Percentiles rank a stretch among this genome's conserved stretches.
phyloP scores from a whole-genome alignment of 441 rosid genomes.

The Adansonia grandidieri region DNA sequence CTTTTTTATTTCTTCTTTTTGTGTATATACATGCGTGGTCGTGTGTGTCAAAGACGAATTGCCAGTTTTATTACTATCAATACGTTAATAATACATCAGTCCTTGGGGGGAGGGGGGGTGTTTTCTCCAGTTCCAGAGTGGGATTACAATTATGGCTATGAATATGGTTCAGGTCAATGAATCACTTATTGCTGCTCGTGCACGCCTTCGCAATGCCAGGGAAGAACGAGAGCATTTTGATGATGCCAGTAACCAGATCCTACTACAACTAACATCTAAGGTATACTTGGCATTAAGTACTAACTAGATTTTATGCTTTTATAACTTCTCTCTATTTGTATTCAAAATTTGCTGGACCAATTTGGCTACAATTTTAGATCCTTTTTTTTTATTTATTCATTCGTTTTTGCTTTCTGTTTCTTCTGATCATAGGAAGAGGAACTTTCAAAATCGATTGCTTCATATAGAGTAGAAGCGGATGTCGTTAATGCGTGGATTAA shows the following conservation, averaged over 20 bases:
- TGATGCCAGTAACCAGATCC: slow-evolving; percentile 83
- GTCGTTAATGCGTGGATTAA: slow-evolving; percentile 71
- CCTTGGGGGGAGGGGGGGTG: neutral
- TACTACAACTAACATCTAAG: slow-evolving; percentile 72
- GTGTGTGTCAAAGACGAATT: slow-evolving; percentile 16
- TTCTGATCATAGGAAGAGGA: slow-evolving; percentile 75
- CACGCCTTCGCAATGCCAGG: slow-evolving; percentile 72
- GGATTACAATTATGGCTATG: slow-evolving; percentile 21
- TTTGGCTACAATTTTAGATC: neutral
- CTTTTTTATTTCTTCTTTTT: slow-evolving; percentile 9
- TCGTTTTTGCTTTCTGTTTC: neutral
- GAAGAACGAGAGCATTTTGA: slow-evolving; percentile 93
- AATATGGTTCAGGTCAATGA: slow-evolving; percentile 57
- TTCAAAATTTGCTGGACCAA: slow-evolving; percentile 7
- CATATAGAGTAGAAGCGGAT: slow-evolving; percentile 76
- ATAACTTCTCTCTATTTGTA: neutral
- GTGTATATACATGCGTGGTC: neutral
- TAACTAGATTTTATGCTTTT: slow-evolving; percentile 15
- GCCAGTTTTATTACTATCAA: neutral
- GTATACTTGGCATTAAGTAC: slow-evolving; percentile 35
- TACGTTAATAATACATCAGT: neutral
- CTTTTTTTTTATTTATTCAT: neutral
- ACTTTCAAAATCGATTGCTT: slow-evolving; percentile 66
- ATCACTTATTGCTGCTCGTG: slow-evolving; percentile 55
- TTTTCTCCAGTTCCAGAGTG: slow-evolving; percentile 19